Evolutionary conservation across 2,329 filamentous ascomycete species (phyloP), one percentile per base, ranked within the genome.

Genomic region (Aspergillus transmontanensis): DNA sequence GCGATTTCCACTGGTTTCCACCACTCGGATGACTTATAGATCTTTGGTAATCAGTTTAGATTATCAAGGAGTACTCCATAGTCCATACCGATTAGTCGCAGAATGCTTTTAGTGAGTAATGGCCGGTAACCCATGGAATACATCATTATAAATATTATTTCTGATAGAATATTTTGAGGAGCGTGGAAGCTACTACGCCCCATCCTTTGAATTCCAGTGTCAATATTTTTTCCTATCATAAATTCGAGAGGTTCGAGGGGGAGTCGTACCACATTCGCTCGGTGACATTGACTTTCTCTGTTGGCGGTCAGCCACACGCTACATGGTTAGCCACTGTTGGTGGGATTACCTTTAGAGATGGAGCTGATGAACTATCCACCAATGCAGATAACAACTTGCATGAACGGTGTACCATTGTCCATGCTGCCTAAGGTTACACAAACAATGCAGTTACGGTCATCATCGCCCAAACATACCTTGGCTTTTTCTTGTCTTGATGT

Each of bases 341-440:
- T 61, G 46, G 57, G 59, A 54, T 45, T 43, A 57, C 41, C 57
- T 19, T 55, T 57, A 34, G 50, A 55, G 16, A 57, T 50, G 39
- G 53, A 45, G 34, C 54, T 59, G 53, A 58, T 34, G 55, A 54
- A 59, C 64, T 58, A 65, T 66, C 61, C 46, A 61, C 57, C 58
- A 58, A 58, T 67, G 60, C 63, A 61, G 64, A 63, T 59, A 64
- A 62, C 55, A 59, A 59, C 62, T 45, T 66, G 67, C 67, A 69
- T 69, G 67, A 69, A 68, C 67, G 63, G 57, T 65, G 45, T 30
- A 61, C 51, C 50, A 46, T 55, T 43, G 26, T 34, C 32, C 28
- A 46, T 45, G 48, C 23, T 11, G 51, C 50, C 39, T 60, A 54
- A 55, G 41, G 58, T 60, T 48, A 45, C 51, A 60, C 58, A 60